Percentiles rank a stretch among this genome's conserved stretches.
These are phyloP conservation scores for Corynespora cassiicola DNA, from an alignment of 2,329 filamentous ascomycete species.

Conservation along the genomic window DNA sequence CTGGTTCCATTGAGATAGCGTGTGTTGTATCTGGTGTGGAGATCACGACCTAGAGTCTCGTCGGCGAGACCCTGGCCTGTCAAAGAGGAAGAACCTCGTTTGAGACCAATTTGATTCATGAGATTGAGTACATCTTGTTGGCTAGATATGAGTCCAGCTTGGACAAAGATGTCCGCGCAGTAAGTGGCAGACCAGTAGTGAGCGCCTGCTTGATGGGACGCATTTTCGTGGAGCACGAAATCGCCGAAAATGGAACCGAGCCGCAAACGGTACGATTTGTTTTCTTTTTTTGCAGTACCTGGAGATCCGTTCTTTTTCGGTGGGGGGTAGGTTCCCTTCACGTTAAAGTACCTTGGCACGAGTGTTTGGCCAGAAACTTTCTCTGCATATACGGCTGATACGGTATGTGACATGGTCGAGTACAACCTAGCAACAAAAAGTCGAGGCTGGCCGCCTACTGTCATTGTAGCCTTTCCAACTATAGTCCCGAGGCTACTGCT, in stretches of 20 bases:
- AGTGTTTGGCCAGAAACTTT: not conserved
- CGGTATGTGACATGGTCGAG: too few relatives aligned
- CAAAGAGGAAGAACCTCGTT: too few relatives aligned
- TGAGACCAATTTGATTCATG: too few relatives aligned
- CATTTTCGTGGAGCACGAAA: not conserved
- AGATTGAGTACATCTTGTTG: too few relatives aligned
- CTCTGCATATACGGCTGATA: not conserved
- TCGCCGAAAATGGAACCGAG: not conserved
- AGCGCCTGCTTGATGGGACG: not conserved
- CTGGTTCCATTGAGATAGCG: not conserved
- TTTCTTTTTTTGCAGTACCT: not conserved
- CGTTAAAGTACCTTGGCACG: not conserved
- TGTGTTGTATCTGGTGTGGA: not conserved
- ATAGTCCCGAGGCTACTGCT: too few relatives aligned
- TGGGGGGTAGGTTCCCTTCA: not conserved
- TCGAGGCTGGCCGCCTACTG: too few relatives aligned
- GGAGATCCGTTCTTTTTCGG: too few relatives aligned
- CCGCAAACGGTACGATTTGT: conserved; percentile 1
- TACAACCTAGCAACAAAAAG: too few relatives aligned
- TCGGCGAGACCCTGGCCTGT: not conserved
- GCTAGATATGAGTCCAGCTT: too few relatives aligned
- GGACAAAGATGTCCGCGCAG: not conserved
- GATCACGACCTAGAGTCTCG: not conserved
- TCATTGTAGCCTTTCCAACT: too few relatives aligned
- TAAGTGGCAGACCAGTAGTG: not conserved